Evolutionary conservation across 306 rosid species (phyloP), one percentile per base, ranked within the genome.

Genomic region (Vicia villosa): DNA sequence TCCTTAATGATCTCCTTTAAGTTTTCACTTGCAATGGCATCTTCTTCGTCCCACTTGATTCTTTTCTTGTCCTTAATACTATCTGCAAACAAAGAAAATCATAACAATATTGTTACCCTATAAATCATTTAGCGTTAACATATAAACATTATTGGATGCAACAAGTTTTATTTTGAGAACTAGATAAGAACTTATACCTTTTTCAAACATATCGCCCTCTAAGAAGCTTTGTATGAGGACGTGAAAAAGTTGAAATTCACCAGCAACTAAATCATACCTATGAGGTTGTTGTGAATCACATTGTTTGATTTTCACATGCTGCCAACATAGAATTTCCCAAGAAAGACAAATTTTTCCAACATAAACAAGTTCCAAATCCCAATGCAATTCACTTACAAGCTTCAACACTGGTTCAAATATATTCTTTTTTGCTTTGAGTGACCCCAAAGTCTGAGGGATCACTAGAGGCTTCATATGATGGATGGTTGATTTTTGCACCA

Each of bases 261-360:
- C 91, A 0, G 96, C 98, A 28, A 85, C 90, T 68, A 70, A 75
- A 32, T 86, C 83, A 80, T 80, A 92, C 13, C 81, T 65, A 34
- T 51, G 70, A 32, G 58, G 17, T 8, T 77, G 76, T 45, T 72
- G 79, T 5, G 78, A 68, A 12, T 79, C 83, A 24, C 60, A 65
- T 4, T 79, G 86, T 78, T 89, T 77, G 0, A 87, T 87, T 80
- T 95, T 89, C 45, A 52, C 83, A 63, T 86, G 89, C n/a, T 86
- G 95, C 99, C 99, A 95, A 54, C 85, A 88, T 9, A 95, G 83
- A 52, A 95, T 83, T 61, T 95, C 99, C 99, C 99, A 95, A 1
- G 97, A 89, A 56, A 95, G 99, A 69, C 99, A 95, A 83, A 84
- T 56, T 43, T 95, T 97, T 1, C 96, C 99, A 10, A 95, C 95